phyloP scores from a whole-genome alignment of 495 filamentous ascomycete species.

The Cercophora samala region DNA sequence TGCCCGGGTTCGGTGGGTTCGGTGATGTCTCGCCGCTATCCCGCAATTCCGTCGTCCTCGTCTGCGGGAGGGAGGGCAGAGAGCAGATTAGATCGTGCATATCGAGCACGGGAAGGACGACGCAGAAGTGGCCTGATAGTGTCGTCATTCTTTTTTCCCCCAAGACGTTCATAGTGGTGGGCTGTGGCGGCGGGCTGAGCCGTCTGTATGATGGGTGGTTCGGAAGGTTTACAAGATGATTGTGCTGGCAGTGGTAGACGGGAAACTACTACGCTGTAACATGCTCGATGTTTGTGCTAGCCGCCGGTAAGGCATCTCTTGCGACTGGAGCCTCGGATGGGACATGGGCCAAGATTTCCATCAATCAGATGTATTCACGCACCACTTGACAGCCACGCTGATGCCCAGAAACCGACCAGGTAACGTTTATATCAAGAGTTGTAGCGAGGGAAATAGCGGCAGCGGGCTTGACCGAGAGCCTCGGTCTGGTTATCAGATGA shows the following conservation, averaged over 20 bases:
- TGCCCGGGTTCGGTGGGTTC: not conserved
- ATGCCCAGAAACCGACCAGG: too few relatives aligned
- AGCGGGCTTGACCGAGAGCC: too few relatives aligned
- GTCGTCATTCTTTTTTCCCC: constrained; percentile 19
- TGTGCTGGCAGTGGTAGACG: not conserved
- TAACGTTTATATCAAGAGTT: too few relatives aligned
- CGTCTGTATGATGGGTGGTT: not conserved
- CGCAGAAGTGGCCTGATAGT: constrained; percentile 25
- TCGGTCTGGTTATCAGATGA: not conserved
- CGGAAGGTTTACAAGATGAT: not conserved
- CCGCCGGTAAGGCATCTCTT: too few relatives aligned
- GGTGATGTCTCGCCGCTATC: not conserved
- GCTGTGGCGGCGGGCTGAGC: not conserved
- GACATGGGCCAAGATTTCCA: too few relatives aligned
- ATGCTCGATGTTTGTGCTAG: too few relatives aligned
- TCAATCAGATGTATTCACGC: too few relatives aligned
- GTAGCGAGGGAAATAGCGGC: too few relatives aligned
- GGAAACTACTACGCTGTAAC: not conserved
- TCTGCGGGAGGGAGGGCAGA: not conserved
- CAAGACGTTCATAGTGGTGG: not conserved
- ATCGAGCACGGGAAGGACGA: not conserved
- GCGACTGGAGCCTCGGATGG: too few relatives aligned
- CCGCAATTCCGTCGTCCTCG: constrained; percentile 2
- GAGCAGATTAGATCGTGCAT: not conserved
- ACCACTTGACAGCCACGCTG: too few relatives aligned